A percentile compares a stretch with the other conserved stretches of the same genome.
Conservation (phyloP, 306 rosid species). For the Fragaria ananassa region DNA sequence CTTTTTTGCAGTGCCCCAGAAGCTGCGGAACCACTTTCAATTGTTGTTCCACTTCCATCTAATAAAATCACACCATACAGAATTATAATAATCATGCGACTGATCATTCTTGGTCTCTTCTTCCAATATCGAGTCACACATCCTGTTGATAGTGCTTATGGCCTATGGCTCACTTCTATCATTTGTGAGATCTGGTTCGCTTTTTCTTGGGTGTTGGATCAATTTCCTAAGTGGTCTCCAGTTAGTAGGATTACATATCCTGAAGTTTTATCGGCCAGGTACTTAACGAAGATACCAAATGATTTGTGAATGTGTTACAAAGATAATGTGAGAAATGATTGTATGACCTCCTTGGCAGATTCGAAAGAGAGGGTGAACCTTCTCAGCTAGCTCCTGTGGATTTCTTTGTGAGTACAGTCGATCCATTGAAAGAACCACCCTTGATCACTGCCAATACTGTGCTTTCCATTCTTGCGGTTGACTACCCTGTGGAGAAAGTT, state of each 20-base stretch:
- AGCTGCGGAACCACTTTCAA: slow-evolving; percentile 60
- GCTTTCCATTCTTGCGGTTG: slow-evolving; percentile 97
- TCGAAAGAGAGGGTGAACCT: slow-evolving; percentile 79
- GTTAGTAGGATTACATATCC: slow-evolving; percentile 61
- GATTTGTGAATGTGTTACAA: not conserved
- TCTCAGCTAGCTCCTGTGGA: slow-evolving; percentile 94
- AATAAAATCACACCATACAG: slow-evolving; percentile 74
- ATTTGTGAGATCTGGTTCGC: slow-evolving; percentile 99
- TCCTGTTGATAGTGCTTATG: slow-evolving; percentile 94
- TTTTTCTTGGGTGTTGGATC: slow-evolving; percentile 94
- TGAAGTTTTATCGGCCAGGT: slow-evolving; percentile 87
- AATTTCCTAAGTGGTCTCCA: slow-evolving; percentile 97
- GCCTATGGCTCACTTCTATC: slow-evolving; percentile 91
- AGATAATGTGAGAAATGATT: slow-evolving; percentile 19
- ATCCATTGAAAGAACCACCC: slow-evolving; percentile 96
- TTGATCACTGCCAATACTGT: slow-evolving; percentile 92
- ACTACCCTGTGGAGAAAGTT: slow-evolving; percentile 92
- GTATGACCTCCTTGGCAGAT: slow-evolving; percentile 43
- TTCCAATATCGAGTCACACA: slow-evolving; percentile 88
- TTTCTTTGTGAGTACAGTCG: slow-evolving; percentile 98
- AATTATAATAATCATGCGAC: slow-evolving; percentile 52
- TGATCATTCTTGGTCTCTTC: slow-evolving; percentile 77
- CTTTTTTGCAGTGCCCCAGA: slow-evolving; percentile 56
- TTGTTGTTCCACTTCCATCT: slow-evolving; percentile 54
- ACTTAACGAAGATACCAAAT: not conserved